These are phyloP conservation scores for Penicillium sp. DNA, from an alignment of 2,329 filamentous ascomycete species.

Conservation along the genomic window DNA sequence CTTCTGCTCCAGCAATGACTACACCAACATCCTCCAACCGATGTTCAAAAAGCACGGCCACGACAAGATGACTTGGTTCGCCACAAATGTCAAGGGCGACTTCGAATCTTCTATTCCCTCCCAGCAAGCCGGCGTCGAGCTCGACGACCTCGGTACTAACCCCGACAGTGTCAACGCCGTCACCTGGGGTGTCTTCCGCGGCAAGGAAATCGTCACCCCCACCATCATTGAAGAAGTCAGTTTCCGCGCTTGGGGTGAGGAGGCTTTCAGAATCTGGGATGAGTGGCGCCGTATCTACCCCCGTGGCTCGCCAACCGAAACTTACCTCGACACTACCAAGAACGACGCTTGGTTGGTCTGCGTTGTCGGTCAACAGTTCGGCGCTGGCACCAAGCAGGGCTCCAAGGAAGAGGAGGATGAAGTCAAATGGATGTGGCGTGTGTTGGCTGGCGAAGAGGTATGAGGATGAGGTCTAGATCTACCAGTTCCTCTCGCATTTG, in stretches of 20 bases:
- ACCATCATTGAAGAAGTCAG: slow-evolving; percentile 96
- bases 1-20: slow-evolving; percentile 77
- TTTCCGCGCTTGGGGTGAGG: slow-evolving; percentile 91
- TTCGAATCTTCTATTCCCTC: slow-evolving; percentile 63
- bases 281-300: slow-evolving; percentile 92
- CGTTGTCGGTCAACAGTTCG: slow-evolving; percentile 50
- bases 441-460: slow-evolving; percentile 32
- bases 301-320: slow-evolving; percentile 69
- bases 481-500: not conserved
- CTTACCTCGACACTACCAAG: slow-evolving; percentile 67
- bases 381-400: slow-evolving; percentile 41
- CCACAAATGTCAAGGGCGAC: slow-evolving; percentile 74
- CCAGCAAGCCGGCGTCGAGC: slow-evolving; percentile 28
- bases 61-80: slow-evolving; percentile 81
- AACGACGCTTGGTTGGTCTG: slow-evolving; percentile 86
- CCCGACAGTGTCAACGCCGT: slow-evolving; percentile 79
- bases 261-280: slow-evolving; percentile 92
- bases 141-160: slow-evolving; percentile 33
- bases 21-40: slow-evolving; percentile 61
- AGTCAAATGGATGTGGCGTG: slow-evolving; percentile 43
- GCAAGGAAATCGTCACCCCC: slow-evolving; percentile 93
- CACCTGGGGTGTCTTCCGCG: slow-evolving; percentile 93
- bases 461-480: slow-evolving; percentile 1
- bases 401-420: slow-evolving; percentile 42
- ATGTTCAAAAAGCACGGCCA: slow-evolving; percentile 62